These are phyloP conservation scores for Gastrodia elata DNA, from an alignment of 106 monocot genomes.

Conservation along the genomic window DNA sequence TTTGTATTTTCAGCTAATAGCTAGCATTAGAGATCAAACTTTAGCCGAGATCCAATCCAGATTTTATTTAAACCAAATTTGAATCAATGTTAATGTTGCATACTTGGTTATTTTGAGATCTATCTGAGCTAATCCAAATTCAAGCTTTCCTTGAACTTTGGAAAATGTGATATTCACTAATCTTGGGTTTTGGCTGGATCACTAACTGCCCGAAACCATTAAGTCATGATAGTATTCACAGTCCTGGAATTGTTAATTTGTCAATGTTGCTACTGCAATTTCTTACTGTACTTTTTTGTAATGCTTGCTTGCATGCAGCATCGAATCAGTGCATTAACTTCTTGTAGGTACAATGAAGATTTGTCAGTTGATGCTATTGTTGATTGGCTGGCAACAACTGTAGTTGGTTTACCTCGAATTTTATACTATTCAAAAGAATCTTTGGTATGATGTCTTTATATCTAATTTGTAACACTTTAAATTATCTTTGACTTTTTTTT, in stretches of 20 bases:
- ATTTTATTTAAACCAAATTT: not conserved
- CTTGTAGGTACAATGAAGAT: slow-evolving; percentile 66
- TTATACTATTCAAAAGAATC: slow-evolving; percentile 82
- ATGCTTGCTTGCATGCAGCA: not conserved
- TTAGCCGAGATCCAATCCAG: not conserved
- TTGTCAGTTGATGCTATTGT: slow-evolving; percentile 71
- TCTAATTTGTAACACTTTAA: not conserved
- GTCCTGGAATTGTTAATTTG: not conserved
- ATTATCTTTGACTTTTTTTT: not conserved
- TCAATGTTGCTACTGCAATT: not conserved
- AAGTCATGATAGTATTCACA: not conserved
- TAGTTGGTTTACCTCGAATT: slow-evolving; percentile 85
- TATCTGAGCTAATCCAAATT: not conserved
- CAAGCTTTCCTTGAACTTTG: not conserved
- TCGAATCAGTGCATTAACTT: not conserved
- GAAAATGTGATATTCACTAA: not conserved
- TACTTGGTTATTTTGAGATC: not conserved
- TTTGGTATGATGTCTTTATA: slow-evolving; percentile 36
- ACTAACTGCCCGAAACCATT: not conserved
- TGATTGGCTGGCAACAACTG: slow-evolving; percentile 82
- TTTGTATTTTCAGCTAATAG: not conserved
- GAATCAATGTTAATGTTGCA: not conserved
- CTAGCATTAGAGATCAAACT: not conserved
- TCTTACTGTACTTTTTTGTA: not conserved
- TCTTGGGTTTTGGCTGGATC: not conserved